Conservation (phyloP, 495 filamentous ascomycete species). For the Articulospora tetracladia region DNA sequence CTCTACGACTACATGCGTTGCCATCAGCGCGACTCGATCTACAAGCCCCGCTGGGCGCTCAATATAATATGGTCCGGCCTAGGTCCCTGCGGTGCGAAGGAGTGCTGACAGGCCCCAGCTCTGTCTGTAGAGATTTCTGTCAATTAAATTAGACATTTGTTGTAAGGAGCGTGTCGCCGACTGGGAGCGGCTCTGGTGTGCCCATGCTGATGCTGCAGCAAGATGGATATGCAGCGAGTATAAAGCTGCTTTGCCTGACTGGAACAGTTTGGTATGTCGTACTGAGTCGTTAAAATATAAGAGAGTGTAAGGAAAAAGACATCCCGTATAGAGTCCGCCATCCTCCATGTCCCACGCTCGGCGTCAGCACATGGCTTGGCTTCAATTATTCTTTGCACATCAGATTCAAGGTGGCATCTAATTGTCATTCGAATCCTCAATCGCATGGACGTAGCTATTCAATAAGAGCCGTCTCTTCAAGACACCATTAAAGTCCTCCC, state of each 20-base stretch:
- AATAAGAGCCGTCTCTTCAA: constrained; percentile 26
- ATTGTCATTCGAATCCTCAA: neutral
- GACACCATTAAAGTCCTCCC: constrained; percentile 24
- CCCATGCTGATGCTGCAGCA: neutral
- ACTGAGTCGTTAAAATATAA: neutral
- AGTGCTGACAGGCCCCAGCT: no score
- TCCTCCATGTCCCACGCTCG: no score
- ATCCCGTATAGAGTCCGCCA: no score
- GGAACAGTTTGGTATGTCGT: neutral
- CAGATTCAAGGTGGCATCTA: neutral
- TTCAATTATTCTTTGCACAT: neutral
- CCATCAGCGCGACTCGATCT: no score
- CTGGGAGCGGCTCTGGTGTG: neutral
- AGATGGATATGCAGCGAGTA: neutral
- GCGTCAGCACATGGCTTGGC: no score
- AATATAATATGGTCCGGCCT: no score
- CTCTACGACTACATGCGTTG: no score
- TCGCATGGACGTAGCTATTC: constrained; percentile 14
- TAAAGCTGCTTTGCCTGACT: neutral
- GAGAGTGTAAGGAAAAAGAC: neutral
- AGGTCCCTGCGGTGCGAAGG: no score
- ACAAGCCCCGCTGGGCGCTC: no score
- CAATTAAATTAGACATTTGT: neutral
- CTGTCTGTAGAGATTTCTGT: no score
- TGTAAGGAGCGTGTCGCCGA: neutral